These are phyloP conservation scores for Cryptococcus sp. DNA, from an alignment of 1,284 basidiomycete genomes.

Conservation along the genomic window DNA sequence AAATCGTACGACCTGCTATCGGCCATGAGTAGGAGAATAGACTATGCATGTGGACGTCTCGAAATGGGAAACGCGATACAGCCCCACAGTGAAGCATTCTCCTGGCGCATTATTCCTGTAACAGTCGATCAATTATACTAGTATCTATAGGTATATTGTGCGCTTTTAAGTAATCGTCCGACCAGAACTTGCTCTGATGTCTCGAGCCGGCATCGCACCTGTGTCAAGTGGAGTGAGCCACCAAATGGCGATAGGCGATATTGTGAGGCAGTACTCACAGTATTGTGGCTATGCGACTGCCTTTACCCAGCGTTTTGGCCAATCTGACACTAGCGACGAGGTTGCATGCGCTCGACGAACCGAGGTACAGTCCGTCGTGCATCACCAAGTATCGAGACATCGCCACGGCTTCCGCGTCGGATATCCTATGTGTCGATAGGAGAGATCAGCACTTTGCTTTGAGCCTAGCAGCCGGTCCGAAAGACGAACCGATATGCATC, in stretches of 20 bases:
- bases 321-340: slow-evolving; percentile 83
- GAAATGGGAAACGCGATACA: no score
- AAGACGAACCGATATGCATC: slow-evolving; percentile 76
- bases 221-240: background rate
- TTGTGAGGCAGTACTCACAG: slow-evolving; percentile 60
- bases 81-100: no score
- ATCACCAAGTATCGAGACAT: slow-evolving; percentile 88
- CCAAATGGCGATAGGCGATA: background rate
- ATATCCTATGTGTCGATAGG: slow-evolving; percentile 60
- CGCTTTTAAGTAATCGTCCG: slow-evolving; percentile 69
- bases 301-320: slow-evolving; percentile 64
- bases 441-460: background rate
- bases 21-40: no score
- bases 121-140: slow-evolving; percentile 35
- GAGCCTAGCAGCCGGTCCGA: background rate
- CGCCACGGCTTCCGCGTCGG: slow-evolving; percentile 84
- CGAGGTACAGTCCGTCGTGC: slow-evolving; percentile 90
- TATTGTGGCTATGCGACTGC: slow-evolving; percentile 77
- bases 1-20: no score
- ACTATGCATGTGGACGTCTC: no score
- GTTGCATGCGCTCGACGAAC: slow-evolving; percentile 95
- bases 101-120: slow-evolving; percentile 12
- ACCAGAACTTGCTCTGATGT: slow-evolving; percentile 85
- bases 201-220: slow-evolving; percentile 81
- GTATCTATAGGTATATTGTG: slow-evolving; percentile 62